These are phyloP conservation scores for Globisporangium emineosum DNA, from an alignment of 352 stramenopile genomes.

Conservation along the genomic window DNA sequence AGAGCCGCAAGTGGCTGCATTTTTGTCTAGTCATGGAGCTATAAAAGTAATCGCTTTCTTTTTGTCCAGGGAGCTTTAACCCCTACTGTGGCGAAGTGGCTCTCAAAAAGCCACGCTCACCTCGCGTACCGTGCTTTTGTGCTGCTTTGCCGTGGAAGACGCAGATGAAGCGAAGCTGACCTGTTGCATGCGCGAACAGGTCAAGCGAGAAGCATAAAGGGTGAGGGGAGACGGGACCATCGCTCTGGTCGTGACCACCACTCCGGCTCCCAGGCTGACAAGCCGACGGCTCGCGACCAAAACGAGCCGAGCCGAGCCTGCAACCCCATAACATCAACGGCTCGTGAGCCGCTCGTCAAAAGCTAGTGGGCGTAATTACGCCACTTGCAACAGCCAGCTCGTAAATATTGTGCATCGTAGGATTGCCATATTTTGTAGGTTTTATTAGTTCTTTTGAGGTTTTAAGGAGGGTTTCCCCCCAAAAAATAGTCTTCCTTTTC, in stretches of 20 bases:
- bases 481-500: not conserved
- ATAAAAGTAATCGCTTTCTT: too few relatives aligned
- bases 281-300: not conserved
- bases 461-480: not conserved
- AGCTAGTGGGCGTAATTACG: not conserved
- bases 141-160: not conserved
- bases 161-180: not conserved
- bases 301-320: not conserved
- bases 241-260: not conserved
- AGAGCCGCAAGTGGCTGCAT: too few relatives aligned
- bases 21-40: too few relatives aligned
- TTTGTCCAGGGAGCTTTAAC: too few relatives aligned
- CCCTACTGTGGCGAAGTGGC: not conserved
- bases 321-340: not conserved
- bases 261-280: not conserved
- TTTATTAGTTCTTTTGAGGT: slow-evolving; percentile 1
- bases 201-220: not conserved
- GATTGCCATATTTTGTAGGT: not conserved
- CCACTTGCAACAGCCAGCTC: not conserved
- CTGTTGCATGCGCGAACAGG: not conserved
- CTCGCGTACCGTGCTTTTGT: not conserved
- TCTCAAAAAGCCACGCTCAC: not conserved
- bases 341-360: not conserved
- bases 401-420: not conserved
- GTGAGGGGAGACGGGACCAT: not conserved